Conservation (phyloP, 1,284 basidiomycete species). For the Apiotrichum porosum region DNA sequence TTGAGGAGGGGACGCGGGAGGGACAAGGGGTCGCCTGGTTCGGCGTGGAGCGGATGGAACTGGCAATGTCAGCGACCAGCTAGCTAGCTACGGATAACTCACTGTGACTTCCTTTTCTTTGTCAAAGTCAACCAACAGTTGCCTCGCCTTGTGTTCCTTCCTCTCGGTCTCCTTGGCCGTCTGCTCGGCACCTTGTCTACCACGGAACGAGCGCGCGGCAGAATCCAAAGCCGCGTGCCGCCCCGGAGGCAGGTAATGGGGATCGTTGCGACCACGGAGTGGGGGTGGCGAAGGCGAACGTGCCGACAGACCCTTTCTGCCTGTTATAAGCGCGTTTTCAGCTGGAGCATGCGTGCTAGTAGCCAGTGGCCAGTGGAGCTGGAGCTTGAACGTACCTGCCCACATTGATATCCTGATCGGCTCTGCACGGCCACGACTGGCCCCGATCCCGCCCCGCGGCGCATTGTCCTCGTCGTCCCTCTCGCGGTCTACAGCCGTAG, state of each 20-base stretch:
- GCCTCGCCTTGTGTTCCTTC: constrained; percentile 35
- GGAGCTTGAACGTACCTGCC: constrained; percentile 29
- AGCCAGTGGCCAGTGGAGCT: too few species aligned
- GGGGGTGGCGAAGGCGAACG: constrained; percentile 39
- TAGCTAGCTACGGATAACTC: constrained; percentile 3
- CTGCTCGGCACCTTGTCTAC: constrained; percentile 29
- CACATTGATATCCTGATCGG: constrained; percentile 47
- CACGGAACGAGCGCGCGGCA: constrained; percentile 38
- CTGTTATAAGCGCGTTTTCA: constrained; percentile 11
- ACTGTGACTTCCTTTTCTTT: constrained; percentile 36
- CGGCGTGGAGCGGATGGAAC: constrained; percentile 47
- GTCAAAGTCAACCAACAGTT: constrained; percentile 35
- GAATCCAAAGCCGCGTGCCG: constrained; percentile 28
- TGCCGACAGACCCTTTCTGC: constrained; percentile 36
- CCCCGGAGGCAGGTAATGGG: constrained; percentile 26
- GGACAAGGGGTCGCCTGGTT: constrained; percentile 36
- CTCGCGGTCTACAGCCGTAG: not conserved
- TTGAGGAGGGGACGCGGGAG: constrained; percentile 36
- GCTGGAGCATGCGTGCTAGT: too few species aligned
- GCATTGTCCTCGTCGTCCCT: too few species aligned
- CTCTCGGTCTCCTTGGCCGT: constrained; percentile 31
- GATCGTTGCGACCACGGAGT: constrained; percentile 16
- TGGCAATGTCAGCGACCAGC: constrained; percentile 9
- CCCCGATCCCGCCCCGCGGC: too few species aligned
- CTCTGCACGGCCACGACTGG: too few species aligned